These are phyloP conservation scores for Saturnispora bothae DNA, from an alignment of 805 yeast genomes.

Conservation along the genomic window DNA sequence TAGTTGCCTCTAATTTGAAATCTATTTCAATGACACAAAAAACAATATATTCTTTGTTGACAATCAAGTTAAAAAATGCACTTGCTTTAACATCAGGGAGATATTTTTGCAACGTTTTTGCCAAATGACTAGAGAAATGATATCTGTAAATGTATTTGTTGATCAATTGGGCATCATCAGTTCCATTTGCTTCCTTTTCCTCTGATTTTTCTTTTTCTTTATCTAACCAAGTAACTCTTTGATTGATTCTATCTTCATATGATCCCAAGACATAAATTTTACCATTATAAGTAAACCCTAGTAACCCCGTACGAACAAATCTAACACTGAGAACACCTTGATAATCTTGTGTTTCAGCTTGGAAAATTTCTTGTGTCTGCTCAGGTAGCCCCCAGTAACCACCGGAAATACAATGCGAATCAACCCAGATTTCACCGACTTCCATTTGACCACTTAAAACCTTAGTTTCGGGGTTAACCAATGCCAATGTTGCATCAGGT, in stretches of 20 bases:
- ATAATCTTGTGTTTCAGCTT: slow-evolving; percentile 68
- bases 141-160: slow-evolving; percentile 33
- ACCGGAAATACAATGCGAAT: slow-evolving; percentile 81
- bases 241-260: slow-evolving; percentile 85
- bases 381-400: slow-evolving; percentile 70
- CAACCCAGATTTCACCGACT: slow-evolving; percentile 98
- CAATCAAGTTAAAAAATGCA: slow-evolving; percentile 76
- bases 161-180: slow-evolving; percentile 6
- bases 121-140: slow-evolving; percentile 79
- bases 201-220: slow-evolving; percentile 20
- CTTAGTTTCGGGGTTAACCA: slow-evolving; percentile 88
- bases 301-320: slow-evolving; percentile 79
- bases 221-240: slow-evolving; percentile 58
- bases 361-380: slow-evolving; percentile 68
- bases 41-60: slow-evolving; percentile 73
- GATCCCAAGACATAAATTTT: slow-evolving; percentile 81
- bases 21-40: slow-evolving; percentile 67
- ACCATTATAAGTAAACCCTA: slow-evolving; percentile 84
- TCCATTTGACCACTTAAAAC: slow-evolving; percentile 62
- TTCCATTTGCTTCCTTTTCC: background rate
- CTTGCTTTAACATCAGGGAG: slow-evolving; percentile 80
- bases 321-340: slow-evolving; percentile 63
- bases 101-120: slow-evolving; percentile 72
- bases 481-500: slow-evolving; percentile 87
- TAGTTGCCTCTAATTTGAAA: slow-evolving; percentile 13